Conservation (phyloP, 2,329 filamentous ascomycete species). For the Dendryphion nanum region DNA sequence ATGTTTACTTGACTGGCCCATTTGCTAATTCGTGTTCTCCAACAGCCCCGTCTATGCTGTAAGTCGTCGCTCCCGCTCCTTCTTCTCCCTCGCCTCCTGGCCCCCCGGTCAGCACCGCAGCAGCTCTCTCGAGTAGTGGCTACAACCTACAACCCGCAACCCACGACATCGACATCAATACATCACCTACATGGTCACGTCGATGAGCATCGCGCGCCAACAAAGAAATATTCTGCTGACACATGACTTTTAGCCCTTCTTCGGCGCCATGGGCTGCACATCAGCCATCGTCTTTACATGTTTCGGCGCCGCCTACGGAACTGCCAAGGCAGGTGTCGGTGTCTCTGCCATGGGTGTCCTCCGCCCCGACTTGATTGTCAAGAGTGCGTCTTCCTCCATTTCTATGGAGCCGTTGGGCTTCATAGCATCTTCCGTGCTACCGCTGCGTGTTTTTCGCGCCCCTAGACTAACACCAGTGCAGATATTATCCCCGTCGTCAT, state of each 20-base stretch:
- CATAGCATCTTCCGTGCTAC: no score
- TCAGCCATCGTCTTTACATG: conserved; percentile 95
- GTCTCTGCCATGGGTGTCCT: conserved; percentile 98
- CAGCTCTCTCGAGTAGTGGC: conserved; percentile 1
- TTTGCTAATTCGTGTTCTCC: conserved; percentile 26
- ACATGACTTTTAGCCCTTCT: conserved; percentile 88
- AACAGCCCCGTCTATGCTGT: conserved; percentile 96
- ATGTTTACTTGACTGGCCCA: no score
- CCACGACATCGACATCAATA: conserved; percentile 8
- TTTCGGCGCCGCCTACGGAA: conserved; percentile 95
- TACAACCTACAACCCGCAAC: conserved; percentile 7
- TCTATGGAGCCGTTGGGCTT: not conserved
- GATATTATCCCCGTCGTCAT: conserved; percentile 99
- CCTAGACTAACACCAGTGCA: no score
- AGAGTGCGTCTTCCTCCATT: conserved; percentile 69
- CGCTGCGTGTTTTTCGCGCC: no score
- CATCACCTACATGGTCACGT: conserved; percentile 2
- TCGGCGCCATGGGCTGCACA: conserved; percentile 95
- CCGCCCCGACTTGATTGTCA: conserved; percentile 96
- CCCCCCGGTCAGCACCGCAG: conserved; percentile 16
- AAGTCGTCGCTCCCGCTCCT: conserved; percentile 55
- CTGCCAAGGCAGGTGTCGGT: conserved; percentile 98
- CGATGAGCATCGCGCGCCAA: not conserved
- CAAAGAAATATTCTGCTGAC: conserved; percentile 1
- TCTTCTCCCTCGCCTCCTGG: conserved; percentile 23